Evolutionary conservation across 1,284 basidiomycete species (phyloP), one percentile per base, ranked within the genome.

Genomic region (Ganoderma resinaceum): DNA sequence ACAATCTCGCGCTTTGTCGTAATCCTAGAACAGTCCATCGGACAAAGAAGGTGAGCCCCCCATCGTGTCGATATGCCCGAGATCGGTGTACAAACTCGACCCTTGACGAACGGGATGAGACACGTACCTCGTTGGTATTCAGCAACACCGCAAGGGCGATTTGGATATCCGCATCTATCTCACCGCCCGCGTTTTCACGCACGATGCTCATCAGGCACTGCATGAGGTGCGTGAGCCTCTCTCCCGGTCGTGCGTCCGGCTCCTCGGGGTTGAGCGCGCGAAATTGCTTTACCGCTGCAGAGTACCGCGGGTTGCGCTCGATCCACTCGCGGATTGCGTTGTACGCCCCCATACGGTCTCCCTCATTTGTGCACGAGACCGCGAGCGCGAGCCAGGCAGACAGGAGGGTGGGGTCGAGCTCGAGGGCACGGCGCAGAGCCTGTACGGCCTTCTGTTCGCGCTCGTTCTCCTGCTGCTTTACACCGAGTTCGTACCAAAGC

Each of bases 381-480:
- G 95, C 93, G 18, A 99, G 85, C 3, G 97, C 97, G 42, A 99
- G 89, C 91, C 96, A 97, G 0, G 97, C 89, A 0, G 91, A 89
- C 7, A 95, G 83, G 74, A 92, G 88, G 1, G 86, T 79, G 2
- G 94, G 91, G 72, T 98, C 93, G 26, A 99, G 86, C 73, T 94
- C 89, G 59, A 96, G 84, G 1, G 96, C 93, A 69, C 91, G 91
- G 52, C 88, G 85, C 31, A 99, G 86, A 0, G 97, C 98, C 60
- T 91, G 86, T 62, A 99, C 89, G 6, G 97, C 98, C 75, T 95
- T 92, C 29, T 89, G 86, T 81, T 99, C 97, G 29, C 97, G 91
- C 80, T 99, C 97, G 79, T 98, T 98, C 81, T 98, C 97, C 81
- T 99, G 97, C 78, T 99, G 98, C 81, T 96, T 97, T 59, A 99